Evolutionary conservation across 1,139 yeast genomes (phyloP).

Genomic region (Lodderomyces elongisporus): DNA sequence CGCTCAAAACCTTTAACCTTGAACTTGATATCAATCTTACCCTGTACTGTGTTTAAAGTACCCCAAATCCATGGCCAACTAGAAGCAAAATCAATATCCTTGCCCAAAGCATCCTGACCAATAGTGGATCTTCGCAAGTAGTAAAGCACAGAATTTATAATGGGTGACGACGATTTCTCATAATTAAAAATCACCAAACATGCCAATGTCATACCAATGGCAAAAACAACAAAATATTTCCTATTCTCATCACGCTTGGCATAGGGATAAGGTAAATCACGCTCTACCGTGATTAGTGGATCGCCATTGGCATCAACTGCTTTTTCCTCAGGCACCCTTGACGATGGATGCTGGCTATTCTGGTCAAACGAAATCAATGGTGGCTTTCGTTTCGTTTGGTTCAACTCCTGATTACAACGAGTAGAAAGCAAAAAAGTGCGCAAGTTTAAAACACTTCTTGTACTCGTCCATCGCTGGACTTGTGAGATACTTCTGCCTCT

Average conservation of each 20-base stretch:
- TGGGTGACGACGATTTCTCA: slow-evolving; percentile 85
- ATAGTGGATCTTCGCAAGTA: slow-evolving; percentile 72
- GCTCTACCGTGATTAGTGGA: slow-evolving; percentile 47
- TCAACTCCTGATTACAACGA: too few species aligned
- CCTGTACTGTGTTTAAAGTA: slow-evolving; percentile 74
- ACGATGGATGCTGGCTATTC: too few species aligned
- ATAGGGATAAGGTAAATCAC: slow-evolving; percentile 74
- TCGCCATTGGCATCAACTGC: slow-evolving; percentile 5
- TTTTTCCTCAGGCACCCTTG: too few species aligned
- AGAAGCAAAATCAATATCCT: slow-evolving; percentile 62
- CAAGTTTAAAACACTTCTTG: too few species aligned
- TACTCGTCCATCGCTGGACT: too few species aligned
- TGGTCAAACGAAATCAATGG: too few species aligned
- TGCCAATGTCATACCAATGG: slow-evolving; percentile 58
- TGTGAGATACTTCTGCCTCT: too few species aligned
- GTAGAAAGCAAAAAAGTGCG: too few species aligned
- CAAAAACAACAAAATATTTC: slow-evolving; percentile 54
- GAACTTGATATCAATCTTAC: slow-evolving; percentile 70
- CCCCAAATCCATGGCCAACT: slow-evolving; percentile 91
- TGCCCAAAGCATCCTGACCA: slow-evolving; percentile 67
- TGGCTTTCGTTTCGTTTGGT: too few species aligned
- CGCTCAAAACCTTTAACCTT: slow-evolving; percentile 60
- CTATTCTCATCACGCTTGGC: slow-evolving; percentile 48
- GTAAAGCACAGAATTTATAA: slow-evolving; percentile 81
- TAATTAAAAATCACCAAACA: slow-evolving; percentile 79